Conservation (phyloP, 2,329 filamentous ascomycete genomes). For the Teratosphaeria viscida region DNA sequence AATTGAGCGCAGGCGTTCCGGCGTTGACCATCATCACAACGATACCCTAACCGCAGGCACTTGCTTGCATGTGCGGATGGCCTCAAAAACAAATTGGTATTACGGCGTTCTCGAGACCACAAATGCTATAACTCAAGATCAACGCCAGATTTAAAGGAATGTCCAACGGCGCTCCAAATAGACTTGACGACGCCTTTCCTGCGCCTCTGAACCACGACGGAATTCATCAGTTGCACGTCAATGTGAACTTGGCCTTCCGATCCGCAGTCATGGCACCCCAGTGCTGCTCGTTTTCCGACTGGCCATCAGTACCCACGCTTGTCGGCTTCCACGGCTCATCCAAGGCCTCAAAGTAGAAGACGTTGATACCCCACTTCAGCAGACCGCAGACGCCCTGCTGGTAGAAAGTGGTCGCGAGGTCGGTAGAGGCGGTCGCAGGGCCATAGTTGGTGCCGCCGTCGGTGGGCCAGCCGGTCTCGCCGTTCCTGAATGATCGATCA, state of each 20-base stretch:
- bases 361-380: constrained; percentile 55
- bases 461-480: constrained; percentile 59
- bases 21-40: neutral
- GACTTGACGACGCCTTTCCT: neutral
- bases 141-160: neutral
- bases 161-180: neutral
- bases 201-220: neutral
- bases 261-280: constrained; percentile 59
- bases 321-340: constrained; percentile 60
- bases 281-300: constrained; percentile 52
- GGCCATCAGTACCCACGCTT: constrained; percentile 52
- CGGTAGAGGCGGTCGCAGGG: constrained; percentile 47
- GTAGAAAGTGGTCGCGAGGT: constrained; percentile 52
- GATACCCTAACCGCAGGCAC: neutral
- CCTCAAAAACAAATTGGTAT: neutral
- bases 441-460: constrained; percentile 52
- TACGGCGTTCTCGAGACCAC: neutral
- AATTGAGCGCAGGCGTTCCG: constrained; percentile 9
- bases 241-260: constrained; percentile 43
- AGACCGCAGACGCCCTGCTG: constrained; percentile 53
- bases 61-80: neutral
- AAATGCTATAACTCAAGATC: neutral
- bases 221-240: constrained; percentile 18
- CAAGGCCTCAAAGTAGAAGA: constrained; percentile 65
- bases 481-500: constrained; percentile 31